Base-by-base conservation (phyloP, 768 basidiomycete genomes). In the Kwoniella sp. region DNA sequence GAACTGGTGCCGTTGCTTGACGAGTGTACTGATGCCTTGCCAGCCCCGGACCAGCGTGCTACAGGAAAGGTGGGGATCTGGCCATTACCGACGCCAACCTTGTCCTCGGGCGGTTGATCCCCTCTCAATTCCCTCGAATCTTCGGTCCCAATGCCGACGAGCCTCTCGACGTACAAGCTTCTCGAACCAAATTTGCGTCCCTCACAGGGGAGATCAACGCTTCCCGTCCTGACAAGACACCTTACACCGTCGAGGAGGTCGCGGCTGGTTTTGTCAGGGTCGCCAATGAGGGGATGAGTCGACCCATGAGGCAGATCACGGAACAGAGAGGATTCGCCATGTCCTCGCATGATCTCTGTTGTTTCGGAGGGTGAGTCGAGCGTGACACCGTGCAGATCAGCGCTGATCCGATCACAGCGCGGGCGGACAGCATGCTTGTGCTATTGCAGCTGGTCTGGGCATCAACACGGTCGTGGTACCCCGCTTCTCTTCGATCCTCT, bases 191-290 rank as follows among this genome's bases (percentile, higher is more conserved):
- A 6, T 91, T 95, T 59, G 84, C 87, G 62, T 75, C 77, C 41
- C 68, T 93, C 4, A 80, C 82, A 0, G 72, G 78, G 45, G 80
- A 85, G 49, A 87, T 95, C 70, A 92, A 92, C 58, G 79, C 77
- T 5, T 77, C 77, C n/a, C 83, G 69, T 54, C 17, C 43, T 63
- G 59, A 43, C 34, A 12, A 81, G 81, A 32, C 80, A 78, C 54
- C 56, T 50, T 76, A 89, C 38, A 60, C 53, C 4, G 69, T 90
- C 27, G 89, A 95, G 65, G 89, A 93, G 69, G 83, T 93, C 33
- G 86, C 90, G 11, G 92, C 88, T 58, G 92, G 90, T 3, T 95
- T 91, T 74, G 86, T 96, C 76, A 89, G 90, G 67, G 90, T 93
- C 11, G 91, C 91, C 8, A 95, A 95, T 63, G 92, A 96, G 77